Base-by-base conservation (phyloP, 108 stramenopile species). In the Nitzschia sp. region DNA sequence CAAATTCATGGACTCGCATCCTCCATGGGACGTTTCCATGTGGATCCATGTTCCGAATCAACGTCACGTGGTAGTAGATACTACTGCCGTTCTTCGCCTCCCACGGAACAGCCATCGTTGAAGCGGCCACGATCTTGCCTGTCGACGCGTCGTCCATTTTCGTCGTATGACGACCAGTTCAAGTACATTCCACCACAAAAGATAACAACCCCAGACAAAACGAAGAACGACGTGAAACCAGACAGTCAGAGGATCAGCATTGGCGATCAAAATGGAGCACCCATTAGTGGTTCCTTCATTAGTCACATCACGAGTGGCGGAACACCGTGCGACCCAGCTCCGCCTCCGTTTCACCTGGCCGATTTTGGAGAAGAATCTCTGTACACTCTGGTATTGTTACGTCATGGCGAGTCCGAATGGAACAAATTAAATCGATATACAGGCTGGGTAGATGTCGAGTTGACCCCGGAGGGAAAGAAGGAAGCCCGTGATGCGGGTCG, bases 401-500 rank as follows among this genome's bases (percentile, higher is more conserved):
- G 93, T 9, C 93, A 94, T 61, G 93, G 93, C 25, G 93, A 94
- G 65, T 82, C 80, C 23, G 89, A 90, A 64, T 94, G 89, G 88
- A 94, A 94, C 76, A 67, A 57, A 53, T 76, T 74, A 46, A 94
- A 94, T 78, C 76, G 72, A 51, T 89, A 86, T 63, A 92, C 91
- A 17, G 91, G 91, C 21, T 92, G 91, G 91, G 82, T 88, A 38
- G 94, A 95, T 67, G 91, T 91, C 0, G 78, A 82, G 38, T 59
- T 95, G 56, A 95, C 94, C 21, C 56, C 76, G 35, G 34, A 58
- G 57, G 94, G 94, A 30, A 77, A 89, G 81, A 42, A 46, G 26
- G 94, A 95, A 53, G 90, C 90, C 2, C 77, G 85, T 11, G 79
- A 82, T 27, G 94, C 94, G 4, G 94, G 94, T 3, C 46, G 88